Base-by-base conservation (phyloP, 2,329 filamentous ascomycete genomes). In the Alternaria dauci region DNA sequence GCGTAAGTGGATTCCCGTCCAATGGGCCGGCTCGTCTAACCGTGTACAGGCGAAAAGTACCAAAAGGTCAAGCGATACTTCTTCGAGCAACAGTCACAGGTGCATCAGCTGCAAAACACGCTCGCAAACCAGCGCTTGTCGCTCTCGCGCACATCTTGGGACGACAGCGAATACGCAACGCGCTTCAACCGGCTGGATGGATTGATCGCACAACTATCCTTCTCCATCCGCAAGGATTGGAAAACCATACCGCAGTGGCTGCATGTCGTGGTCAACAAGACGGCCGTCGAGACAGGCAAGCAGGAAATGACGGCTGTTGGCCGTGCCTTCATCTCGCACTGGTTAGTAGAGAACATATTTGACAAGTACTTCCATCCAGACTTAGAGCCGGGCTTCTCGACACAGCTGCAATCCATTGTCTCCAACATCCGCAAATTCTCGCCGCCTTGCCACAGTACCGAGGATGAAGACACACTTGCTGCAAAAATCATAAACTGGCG, bases 291-390 rank as follows among this genome's bases (percentile, higher is more conserved):
- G 71, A 93, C 90, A 9, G 95, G 94, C 62, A 96, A 94, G 75
- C 94, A 97, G 78, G 95, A 99, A 79, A 99, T 99, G 95, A 98
- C 93, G 7, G 94, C 94, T 5, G 91, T 96, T 25, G 95, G 95
- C 16, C 88, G 94, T 55, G 93, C 94, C 12, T 88, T 94, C 66
- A 93, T 99, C 69, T 91, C 91, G 28, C 88, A 89, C 61, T 99
- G 94, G 93, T 82, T 99, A 6, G 89, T 94, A 25, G 92, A 97
- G 47, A 92, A 96, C 74, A 87, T 98, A 43, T 96, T 98, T 76
- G 89, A 96, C 76, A 89, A 90, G 55, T 94, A 91, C 79, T 98
- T 99, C 81, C 95, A 99, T 74, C 95, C 95, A 0, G 90, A 90
- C 9, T 85, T 99, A 12, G 93, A 97, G 53, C 84, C 87, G 0